phyloP scores from a whole-genome alignment of 2,329 filamentous ascomycete species.

The Venturia aucupariae region DNA sequence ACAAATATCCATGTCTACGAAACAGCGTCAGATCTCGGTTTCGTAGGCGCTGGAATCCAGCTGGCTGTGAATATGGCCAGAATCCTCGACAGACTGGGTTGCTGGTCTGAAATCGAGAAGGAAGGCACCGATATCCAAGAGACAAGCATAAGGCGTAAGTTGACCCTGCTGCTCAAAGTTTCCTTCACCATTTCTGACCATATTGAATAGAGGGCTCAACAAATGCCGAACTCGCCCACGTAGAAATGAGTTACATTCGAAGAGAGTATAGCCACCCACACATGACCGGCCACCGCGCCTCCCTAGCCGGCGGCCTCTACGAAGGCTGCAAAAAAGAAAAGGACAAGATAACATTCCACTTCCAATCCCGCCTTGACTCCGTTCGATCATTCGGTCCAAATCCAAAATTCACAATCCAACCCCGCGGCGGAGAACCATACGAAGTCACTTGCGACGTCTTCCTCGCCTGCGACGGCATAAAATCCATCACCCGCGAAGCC shows the following conservation, averaged over 20 bases:
- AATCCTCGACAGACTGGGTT: constrained; percentile 62
- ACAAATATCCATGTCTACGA: constrained; percentile 66
- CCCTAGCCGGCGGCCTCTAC: constrained; percentile 60
- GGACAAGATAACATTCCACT: constrained; percentile 56
- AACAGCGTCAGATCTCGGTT: constrained; percentile 61
- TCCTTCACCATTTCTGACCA: background rate
- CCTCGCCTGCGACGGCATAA: constrained; percentile 41
- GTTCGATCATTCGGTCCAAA: constrained; percentile 51
- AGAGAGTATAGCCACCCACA: constrained; percentile 65
- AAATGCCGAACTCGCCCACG: constrained; percentile 60
- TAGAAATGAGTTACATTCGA: constrained; percentile 58
- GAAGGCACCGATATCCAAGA: constrained; percentile 63
- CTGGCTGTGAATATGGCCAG: constrained; percentile 74
- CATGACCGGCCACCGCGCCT: constrained; percentile 69
- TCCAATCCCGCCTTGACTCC: constrained; percentile 47
- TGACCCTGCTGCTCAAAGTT: background rate
- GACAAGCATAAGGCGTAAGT: constrained; percentile 59
- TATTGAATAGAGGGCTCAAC: constrained; percentile 51
- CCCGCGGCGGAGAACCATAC: constrained; percentile 42
- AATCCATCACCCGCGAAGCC: constrained; percentile 36
- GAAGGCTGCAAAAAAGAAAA: constrained; percentile 57
- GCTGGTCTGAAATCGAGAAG: constrained; percentile 60
- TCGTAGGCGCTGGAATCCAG: constrained; percentile 79
- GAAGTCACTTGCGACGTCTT: constrained; percentile 41
- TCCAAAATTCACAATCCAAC: constrained; percentile 50